Percentiles rank a stretch among this genome's conserved stretches.
These are phyloP conservation scores for Xylaria multiplex DNA, from an alignment of 2,329 filamentous ascomycete species.

Conservation along the genomic window DNA sequence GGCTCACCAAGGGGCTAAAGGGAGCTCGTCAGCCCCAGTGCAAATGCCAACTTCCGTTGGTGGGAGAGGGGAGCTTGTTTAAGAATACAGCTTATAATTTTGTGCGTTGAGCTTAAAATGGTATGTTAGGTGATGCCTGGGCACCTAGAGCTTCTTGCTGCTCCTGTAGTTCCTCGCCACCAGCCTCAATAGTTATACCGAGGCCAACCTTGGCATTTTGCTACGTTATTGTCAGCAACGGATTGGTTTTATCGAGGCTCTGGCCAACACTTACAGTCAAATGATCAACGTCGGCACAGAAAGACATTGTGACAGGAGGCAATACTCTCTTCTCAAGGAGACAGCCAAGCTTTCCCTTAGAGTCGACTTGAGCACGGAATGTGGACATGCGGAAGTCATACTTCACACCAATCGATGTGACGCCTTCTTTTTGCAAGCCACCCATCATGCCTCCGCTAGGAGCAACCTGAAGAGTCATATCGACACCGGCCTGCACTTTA, in stretches of 20 bases:
- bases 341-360: slow-evolving; percentile 91
- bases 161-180: slow-evolving; percentile 85
- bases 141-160: slow-evolving; percentile 74
- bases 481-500: slow-evolving; percentile 94
- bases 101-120: slow-evolving; percentile 63
- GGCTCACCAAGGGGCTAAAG: slow-evolving; percentile 10
- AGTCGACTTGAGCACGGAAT: slow-evolving; percentile 96
- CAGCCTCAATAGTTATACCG: slow-evolving; percentile 89
- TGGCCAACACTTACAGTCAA: slow-evolving; percentile 75
- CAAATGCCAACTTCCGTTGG: slow-evolving; percentile 20
- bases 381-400: slow-evolving; percentile 97
- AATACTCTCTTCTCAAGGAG: slow-evolving; percentile 95
- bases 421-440: slow-evolving; percentile 82
- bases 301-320: slow-evolving; percentile 90
- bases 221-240: slow-evolving; percentile 58
- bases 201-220: slow-evolving; percentile 95
- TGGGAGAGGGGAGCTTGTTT: slow-evolving; percentile 43
- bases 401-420: slow-evolving; percentile 92
- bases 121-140: slow-evolving; percentile 68
- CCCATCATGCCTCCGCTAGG: slow-evolving; percentile 76
- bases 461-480: slow-evolving; percentile 88
- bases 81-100: slow-evolving; percentile 32
- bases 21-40: background rate
- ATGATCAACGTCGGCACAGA: slow-evolving; percentile 97
- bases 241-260: background rate